Evolutionary conservation across 2,329 filamentous ascomycete species (phyloP).

Genomic region (Epichloe amarillans): DNA sequence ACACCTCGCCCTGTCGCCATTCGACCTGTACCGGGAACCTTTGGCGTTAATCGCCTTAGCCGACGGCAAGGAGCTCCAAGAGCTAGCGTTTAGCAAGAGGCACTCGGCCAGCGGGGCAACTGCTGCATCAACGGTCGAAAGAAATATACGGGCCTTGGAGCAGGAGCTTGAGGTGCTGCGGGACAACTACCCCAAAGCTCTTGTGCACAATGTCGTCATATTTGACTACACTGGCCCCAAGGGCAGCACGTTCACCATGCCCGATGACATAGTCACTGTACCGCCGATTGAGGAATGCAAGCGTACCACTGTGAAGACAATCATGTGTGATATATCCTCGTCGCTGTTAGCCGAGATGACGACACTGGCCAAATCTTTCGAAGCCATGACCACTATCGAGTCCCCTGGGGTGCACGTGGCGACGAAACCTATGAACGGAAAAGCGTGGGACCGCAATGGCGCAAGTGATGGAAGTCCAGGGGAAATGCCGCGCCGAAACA

Average conservation of each 20-base stretch:
- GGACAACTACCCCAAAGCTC: constrained; percentile 60
- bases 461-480: constrained; percentile 25
- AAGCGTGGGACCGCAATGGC: constrained; percentile 20
- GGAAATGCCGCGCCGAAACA: constrained; percentile 35
- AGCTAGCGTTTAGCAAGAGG: constrained; percentile 38
- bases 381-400: constrained; percentile 61
- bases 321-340: constrained; percentile 68
- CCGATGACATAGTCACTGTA: constrained; percentile 55
- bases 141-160: constrained; percentile 44
- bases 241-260: constrained; percentile 38
- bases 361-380: constrained; percentile 57
- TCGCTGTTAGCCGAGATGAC: constrained; percentile 64
- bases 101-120: constrained; percentile 35
- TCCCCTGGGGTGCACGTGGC: constrained; percentile 49
- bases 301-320: constrained; percentile 66
- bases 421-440: constrained; percentile 26
- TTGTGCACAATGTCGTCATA: constrained; percentile 66
- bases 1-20: constrained; percentile 69
- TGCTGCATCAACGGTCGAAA: constrained; percentile 37
- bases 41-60: constrained; percentile 73
- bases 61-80: constrained; percentile 59
- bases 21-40: constrained; percentile 80
- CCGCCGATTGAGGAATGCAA: constrained; percentile 56
- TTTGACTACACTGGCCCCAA: constrained; percentile 54
- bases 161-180: constrained; percentile 58